Base-by-base conservation (phyloP, 2,329 filamentous ascomycete genomes). In the Emmonsiellopsis sp. region DNA sequence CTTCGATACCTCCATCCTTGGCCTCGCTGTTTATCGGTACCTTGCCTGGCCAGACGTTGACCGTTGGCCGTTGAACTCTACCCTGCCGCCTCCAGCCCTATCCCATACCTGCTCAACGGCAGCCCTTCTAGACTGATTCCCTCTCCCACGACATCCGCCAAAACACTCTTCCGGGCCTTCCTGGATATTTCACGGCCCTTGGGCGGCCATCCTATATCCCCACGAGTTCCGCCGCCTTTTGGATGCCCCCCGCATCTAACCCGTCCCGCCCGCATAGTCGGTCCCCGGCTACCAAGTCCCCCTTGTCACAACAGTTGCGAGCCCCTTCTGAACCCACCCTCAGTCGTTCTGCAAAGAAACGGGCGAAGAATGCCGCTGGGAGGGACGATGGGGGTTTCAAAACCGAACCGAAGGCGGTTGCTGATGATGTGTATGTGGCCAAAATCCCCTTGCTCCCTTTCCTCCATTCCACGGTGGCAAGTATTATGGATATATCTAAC, bases 221-320 rank as follows among this genome's bases (percentile, higher is more conserved):
- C 33, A 32, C 31, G 34, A 47, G 34, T 13, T 43, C 46, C 46
- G 14, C 42, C 51, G 43, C 59, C 59, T 64, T 62, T 71, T 72
- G 67, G 64, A 73, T 73, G 71, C 68, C 65, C 65, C 68, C 68
- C 62, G 64, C 65, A 53, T 68, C 68, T 60, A 69, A 70, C 65
- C 64, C 68, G 53, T 66, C 65, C 59, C 65, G 62, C 62, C 69
- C 67, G 57, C 64, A 67, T 40, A 68, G 61, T 62, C 69, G 59
- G 62, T 67, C 63, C 34, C 57, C 63, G 45, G 64, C 66, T 58
- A 63, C 66, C 57, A 64, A 66, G 42, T 62, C 52, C 48, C 56
- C 65, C 13, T 57, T 64, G 39, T 51, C 56, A 21, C 60, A 65
- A 46, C 58, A 59, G 62, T 51, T 62, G 61, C 51, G 61, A 56